Evolutionary conservation across 2,329 filamentous ascomycete genomes (phyloP).

Genomic region (Coniosporium uncinatum): DNA sequence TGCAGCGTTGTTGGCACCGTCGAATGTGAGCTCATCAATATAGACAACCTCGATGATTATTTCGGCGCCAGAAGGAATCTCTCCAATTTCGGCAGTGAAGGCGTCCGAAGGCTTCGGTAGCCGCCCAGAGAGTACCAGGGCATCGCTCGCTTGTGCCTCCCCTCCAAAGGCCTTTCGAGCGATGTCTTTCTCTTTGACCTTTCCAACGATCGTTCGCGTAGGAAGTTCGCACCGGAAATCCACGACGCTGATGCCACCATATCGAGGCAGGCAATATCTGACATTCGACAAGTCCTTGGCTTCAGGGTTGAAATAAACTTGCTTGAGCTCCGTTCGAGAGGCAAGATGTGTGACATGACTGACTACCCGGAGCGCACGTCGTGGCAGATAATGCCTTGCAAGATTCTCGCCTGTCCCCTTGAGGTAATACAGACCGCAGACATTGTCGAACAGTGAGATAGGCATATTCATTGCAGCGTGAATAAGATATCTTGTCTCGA

Average conservation of each 20-base stretch:
- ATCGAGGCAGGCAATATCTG: constrained; percentile 65
- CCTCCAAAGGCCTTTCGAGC: constrained; percentile 54
- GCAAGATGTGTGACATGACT: too few species aligned
- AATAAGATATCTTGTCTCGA: too few species aligned
- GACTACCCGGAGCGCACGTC: too few species aligned
- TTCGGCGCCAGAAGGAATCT: constrained; percentile 52
- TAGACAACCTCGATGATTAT: constrained; percentile 59
- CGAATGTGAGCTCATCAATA: constrained; percentile 67
- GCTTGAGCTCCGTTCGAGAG: constrained; percentile 43
- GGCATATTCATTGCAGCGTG: too few species aligned
- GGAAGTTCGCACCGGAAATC: constrained; percentile 61
- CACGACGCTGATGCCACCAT: constrained; percentile 66
- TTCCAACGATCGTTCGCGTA: constrained; percentile 51
- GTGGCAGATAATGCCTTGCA: too few species aligned
- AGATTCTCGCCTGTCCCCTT: too few species aligned
- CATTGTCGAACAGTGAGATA: too few species aligned
- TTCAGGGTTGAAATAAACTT: constrained; percentile 55
- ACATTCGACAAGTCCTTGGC: constrained; percentile 43
- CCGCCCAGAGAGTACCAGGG: constrained; percentile 62
- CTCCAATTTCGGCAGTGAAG: constrained; percentile 63
- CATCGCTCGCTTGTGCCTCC: constrained; percentile 52
- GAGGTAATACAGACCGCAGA: too few species aligned
- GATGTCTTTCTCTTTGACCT: constrained; percentile 60
- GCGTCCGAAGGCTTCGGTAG: constrained; percentile 54
- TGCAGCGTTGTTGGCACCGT: constrained; percentile 60